A percentile compares a stretch with the other conserved stretches of the same genome.
These are phyloP conservation scores for Cryptococcus sp. DNA, from an alignment of 1,284 basidiomycete genomes.

Conservation along the genomic window DNA sequence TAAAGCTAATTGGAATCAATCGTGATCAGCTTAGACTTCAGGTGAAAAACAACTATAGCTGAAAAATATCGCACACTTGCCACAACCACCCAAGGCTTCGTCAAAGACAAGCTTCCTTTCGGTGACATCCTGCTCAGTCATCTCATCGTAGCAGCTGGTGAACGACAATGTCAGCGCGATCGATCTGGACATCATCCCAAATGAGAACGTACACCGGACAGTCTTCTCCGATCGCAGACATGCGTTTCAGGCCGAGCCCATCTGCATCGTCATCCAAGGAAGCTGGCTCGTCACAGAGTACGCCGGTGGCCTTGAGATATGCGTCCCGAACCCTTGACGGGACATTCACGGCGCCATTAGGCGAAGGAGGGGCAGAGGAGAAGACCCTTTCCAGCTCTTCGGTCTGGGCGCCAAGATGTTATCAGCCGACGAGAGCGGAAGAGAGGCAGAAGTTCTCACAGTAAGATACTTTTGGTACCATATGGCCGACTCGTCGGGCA, in stretches of 20 bases:
- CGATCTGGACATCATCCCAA: not conserved
- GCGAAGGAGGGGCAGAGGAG: slow-evolving; percentile 22
- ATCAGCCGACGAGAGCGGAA: not conserved
- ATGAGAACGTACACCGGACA: slow-evolving; percentile 39
- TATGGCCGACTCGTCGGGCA: slow-evolving; percentile 13
- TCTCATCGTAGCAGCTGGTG: slow-evolving; percentile 40
- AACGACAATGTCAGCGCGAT: not conserved
- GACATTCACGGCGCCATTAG: slow-evolving; percentile 21
- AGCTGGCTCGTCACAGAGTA: slow-evolving; percentile 7
- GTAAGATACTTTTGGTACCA: slow-evolving; percentile 44
- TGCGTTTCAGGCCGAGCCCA: slow-evolving; percentile 13
- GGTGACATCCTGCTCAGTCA: slow-evolving; percentile 30
- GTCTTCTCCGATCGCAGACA: slow-evolving; percentile 36
- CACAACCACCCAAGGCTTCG: slow-evolving; percentile 32
- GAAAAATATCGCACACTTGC: slow-evolving; percentile 32
- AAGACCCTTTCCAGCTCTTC: slow-evolving; percentile 27
- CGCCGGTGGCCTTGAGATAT: slow-evolving; percentile 30
- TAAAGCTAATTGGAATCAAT: slow-evolving; percentile 20
- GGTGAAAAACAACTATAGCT: not conserved
- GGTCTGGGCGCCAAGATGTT: slow-evolving; percentile 6
- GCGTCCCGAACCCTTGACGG: slow-evolving; percentile 19
- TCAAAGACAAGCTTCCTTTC: slow-evolving; percentile 31
- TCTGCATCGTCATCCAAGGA: slow-evolving; percentile 9
- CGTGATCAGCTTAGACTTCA: not conserved
- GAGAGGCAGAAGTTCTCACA: slow-evolving; percentile 16